These are phyloP conservation scores for Ophiostoma himal-ulmi DNA, from an alignment of 2,329 filamentous ascomycete genomes.

Conservation along the genomic window DNA sequence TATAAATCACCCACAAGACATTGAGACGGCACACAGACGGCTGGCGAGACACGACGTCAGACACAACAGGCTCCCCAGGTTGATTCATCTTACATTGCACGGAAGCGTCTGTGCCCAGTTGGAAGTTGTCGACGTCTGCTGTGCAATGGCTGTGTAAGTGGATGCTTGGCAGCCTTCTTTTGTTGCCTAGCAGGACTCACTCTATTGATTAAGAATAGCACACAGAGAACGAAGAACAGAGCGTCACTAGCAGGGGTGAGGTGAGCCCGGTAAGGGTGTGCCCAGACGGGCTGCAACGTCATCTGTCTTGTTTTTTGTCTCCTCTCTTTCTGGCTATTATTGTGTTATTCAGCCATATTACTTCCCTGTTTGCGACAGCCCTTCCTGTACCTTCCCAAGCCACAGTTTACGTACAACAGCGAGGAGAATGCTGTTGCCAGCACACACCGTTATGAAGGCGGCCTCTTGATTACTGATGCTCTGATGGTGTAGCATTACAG, in stretches of 20 bases:
- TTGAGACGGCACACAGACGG: neutral
- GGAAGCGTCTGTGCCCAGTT: neutral
- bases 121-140: neutral
- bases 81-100: neutral
- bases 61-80: slow-evolving; percentile 7
- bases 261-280: slow-evolving; percentile 3
- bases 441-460: too few relatives aligned
- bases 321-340: neutral
- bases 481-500: neutral
- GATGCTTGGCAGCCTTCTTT: neutral
- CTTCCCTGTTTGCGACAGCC: neutral
- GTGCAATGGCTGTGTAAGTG: slow-evolving; percentile 8
- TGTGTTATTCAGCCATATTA: neutral
- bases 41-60: slow-evolving; percentile 7
- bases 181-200: too few relatives aligned
- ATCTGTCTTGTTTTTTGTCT: neutral
- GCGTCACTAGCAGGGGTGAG: neutral
- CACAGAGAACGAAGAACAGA: neutral
- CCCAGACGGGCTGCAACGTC: slow-evolving; percentile 6
- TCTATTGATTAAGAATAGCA: neutral
- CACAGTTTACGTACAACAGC: slow-evolving; percentile 8
- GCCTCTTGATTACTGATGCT: neutral
- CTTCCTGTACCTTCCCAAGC: neutral
- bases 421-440: too few relatives aligned
- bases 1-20: neutral